Evolutionary conservation across 495 filamentous ascomycete genomes (phyloP), one percentile per base, ranked within the genome.

Genomic region (Annulohypoxylon maeteangense): DNA sequence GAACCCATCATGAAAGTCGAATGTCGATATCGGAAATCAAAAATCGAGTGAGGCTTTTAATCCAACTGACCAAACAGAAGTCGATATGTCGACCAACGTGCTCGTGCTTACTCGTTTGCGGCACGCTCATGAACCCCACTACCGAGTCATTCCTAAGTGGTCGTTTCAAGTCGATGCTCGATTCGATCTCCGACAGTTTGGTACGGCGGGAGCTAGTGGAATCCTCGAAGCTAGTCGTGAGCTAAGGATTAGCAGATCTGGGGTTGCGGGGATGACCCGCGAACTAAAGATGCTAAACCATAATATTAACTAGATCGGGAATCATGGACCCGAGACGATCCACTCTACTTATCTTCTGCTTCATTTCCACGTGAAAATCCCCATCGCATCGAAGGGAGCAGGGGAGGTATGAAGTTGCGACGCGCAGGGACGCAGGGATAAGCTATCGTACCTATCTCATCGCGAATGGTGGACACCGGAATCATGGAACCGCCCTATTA

Each of bases 301-400:
- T 29, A 51, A n/a, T 51, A 51, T 29, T 12, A 55, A 55, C 22
- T 36, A n/a, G 29, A 22, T 1, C 62, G 91, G 82, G 63, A 59
- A 18, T 58, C 54, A 66, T 66, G 42, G 8, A 58, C 59, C 63
- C 63, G 63, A 29, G n/a, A 4, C 20, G 22, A n/a, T 29, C 47
- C 47, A 51, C 47, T 51, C 23, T 23, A n/a, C 40, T 42, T 0
- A 36, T 10, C 32, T 11, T 36, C 32, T 36, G 11, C 38, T 42
- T 42, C 14, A 0, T 0, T 32, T 53, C 45, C 60, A 63, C 47
- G 25, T 23, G 44, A 47, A 48, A 23, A 25, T 25, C 1, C 4
- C 40, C 20, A 0, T 29, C 27, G 27, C 6, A 29, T 2, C 6
- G 6, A 29, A 29, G 6, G 2, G 6, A 29, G 6, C 6, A 29